A percentile compares a stretch with the other conserved stretches of the same genome.
phyloP scores from a whole-genome alignment of 1,284 basidiomycete genomes.

The Cutaneotrichosporon cavernicola region DNA sequence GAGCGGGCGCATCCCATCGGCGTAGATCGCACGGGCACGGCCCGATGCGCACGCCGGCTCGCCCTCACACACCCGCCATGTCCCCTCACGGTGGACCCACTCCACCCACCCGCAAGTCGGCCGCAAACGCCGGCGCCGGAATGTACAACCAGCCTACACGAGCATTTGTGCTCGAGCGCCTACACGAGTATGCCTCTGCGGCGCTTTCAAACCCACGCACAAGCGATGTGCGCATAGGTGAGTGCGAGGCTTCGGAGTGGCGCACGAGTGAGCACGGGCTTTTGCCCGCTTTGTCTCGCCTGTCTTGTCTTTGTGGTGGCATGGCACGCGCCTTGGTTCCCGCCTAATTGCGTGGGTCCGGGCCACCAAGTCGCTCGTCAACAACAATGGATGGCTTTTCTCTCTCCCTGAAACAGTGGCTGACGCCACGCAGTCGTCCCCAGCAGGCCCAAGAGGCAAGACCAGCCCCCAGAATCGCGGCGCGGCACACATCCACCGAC shows the following conservation, averaged over 20 bases:
- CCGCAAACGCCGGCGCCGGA: background rate
- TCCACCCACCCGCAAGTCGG: background rate
- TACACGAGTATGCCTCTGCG: constrained; percentile 39
- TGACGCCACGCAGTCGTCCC: constrained; percentile 13
- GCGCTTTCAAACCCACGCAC: constrained; percentile 45
- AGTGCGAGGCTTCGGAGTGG: constrained; percentile 22
- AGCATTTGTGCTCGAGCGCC: constrained; percentile 41
- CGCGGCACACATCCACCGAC: background rate
- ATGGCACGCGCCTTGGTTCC: background rate
- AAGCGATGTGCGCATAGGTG: constrained; percentile 46
- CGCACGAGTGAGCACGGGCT: background rate
- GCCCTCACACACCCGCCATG: background rate
- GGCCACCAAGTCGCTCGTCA: background rate
- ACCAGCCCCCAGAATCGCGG: constrained; percentile 2
- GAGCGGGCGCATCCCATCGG: constrained; percentile 2
- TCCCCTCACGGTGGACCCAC: background rate
- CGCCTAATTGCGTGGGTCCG: background rate
- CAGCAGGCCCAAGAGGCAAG: constrained; percentile 1
- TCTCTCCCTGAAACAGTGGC: constrained; percentile 10
- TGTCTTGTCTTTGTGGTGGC: constrained; percentile 1
- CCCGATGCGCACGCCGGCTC: constrained; percentile 5
- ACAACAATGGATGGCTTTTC: background rate
- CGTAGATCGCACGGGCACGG: constrained; percentile 4
- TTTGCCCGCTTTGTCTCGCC: background rate
- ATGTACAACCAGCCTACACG: constrained; percentile 18